A percentile compares a stretch with the other conserved stretches of the same genome.
These are phyloP conservation scores for Saccharomyces hybrid DNA, from an alignment of 1,139 yeast species.

Conservation along the genomic window DNA sequence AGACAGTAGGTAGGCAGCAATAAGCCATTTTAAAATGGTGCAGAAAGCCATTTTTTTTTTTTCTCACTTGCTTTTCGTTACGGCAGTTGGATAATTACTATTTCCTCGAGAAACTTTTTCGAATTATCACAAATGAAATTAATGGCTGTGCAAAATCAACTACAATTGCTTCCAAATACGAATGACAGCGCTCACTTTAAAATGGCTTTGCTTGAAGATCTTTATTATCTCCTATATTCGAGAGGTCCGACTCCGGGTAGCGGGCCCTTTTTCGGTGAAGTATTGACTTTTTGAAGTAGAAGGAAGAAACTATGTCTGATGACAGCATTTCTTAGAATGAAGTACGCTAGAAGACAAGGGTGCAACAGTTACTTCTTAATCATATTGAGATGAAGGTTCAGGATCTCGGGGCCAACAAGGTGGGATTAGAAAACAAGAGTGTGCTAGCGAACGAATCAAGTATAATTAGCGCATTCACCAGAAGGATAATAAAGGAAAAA, in stretches of 20 bases:
- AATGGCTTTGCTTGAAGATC: neutral
- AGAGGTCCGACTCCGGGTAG: neutral
- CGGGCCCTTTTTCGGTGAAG: neutral
- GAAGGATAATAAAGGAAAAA: constrained; percentile 26
- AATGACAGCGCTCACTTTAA: neutral
- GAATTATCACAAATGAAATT: neutral
- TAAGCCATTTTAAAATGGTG: constrained; percentile 7
- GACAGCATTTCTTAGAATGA: constrained; percentile 1
- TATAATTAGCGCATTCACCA: constrained; percentile 22
- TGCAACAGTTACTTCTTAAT: neutral
- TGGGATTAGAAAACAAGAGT: neutral
- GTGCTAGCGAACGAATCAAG: constrained; percentile 7
- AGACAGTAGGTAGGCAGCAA: constrained; percentile 17
- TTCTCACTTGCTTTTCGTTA: neutral
- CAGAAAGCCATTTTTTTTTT: neutral
- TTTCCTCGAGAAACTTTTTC: neutral
- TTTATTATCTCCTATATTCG: neutral
- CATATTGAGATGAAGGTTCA: neutral
- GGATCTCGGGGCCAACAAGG: neutral
- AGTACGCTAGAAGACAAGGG: neutral
- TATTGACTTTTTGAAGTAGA: neutral
- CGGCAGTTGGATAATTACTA: neutral
- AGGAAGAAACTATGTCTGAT: constrained; percentile 4
- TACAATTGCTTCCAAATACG: neutral
- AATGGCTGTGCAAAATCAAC: neutral